A percentile compares a stretch with the other conserved stretches of the same genome.
Evolutionary conservation across 495 filamentous ascomycete genomes (phyloP).

Genomic region (Cudoniella acicularis): DNA sequence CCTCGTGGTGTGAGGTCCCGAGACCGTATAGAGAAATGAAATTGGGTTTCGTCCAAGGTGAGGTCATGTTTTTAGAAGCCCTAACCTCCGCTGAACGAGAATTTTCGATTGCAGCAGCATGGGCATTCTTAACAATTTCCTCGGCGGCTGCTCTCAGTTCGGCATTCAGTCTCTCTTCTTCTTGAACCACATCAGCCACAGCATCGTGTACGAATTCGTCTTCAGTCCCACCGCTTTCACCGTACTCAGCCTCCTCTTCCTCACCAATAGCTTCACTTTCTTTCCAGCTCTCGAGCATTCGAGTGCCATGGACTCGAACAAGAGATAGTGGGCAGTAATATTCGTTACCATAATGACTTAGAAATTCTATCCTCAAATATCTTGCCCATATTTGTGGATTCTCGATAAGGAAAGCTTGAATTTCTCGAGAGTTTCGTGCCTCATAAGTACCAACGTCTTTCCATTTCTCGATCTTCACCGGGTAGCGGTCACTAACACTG

Average conservation of each 20-base stretch:
- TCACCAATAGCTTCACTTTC: constrained; percentile 67
- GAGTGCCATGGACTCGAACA: constrained; percentile 87
- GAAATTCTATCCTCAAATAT: constrained; percentile 85
- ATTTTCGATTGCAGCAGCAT: constrained; percentile 1
- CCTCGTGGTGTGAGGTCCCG: constrained; percentile 4
- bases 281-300: constrained; percentile 79
- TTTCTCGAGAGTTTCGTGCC: constrained; percentile 84
- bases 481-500: constrained; percentile 89
- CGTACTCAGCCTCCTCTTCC: constrained; percentile 34
- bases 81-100: neutral
- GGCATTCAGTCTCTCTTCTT: constrained; percentile 20
- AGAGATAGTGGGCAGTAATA: constrained; percentile 93
- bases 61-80: neutral
- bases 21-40: neutral
- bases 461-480: constrained; percentile 90
- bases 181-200: constrained; percentile 27
- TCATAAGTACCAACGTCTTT: constrained; percentile 83
- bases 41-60: constrained; percentile 11
- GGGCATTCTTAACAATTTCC: neutral
- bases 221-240: constrained; percentile 29
- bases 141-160: constrained; percentile 6
- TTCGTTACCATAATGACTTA: constrained; percentile 92
- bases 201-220: constrained; percentile 35
- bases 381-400: constrained; percentile 94
- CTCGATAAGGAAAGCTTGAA: constrained; percentile 89